Evolutionary conservation across 306 rosid genomes (phyloP), one percentile per base, ranked within the genome.

Genomic region (Glycine soja): DNA sequence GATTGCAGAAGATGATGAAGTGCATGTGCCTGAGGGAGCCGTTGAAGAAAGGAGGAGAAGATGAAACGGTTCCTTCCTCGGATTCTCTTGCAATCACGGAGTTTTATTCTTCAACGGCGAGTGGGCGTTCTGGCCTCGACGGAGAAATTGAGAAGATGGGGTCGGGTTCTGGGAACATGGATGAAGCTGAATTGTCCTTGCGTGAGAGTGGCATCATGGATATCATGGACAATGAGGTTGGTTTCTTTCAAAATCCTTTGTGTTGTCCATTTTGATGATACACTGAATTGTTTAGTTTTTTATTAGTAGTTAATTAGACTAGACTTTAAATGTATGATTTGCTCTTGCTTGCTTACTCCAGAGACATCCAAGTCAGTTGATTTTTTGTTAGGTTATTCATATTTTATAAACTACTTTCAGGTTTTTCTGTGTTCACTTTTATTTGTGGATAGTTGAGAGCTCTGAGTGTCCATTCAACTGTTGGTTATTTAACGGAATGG

Each of bases 171-270:
- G 88, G 94, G 9, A 93, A 89, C 64, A 84, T 95, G 4, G 94
- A 89, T 74, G 96, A 95, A 88, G 97, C 94, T 8, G 98, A 93
- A 79, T 89, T 88, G 45, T 90, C 96, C 7, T 88, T 93, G 78
- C 91, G 93, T 5, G 97, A 91, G 89, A 91, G 88, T 78, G 98
- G 97, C 56, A 73, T 78, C 81, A 86, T 96, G 87, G 94, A 93
- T 78, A 73, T 78, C 81, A 86, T 96, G 86, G 93, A 93, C 80
- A 92, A 90, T 46, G 97, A 96, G 99, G 99, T 95, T 78, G 57
- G 85, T 71, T 75, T 53, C 48, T 24, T 79, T 2, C 7, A 14
- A 82, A 82, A 47, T 53, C 48, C 52, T 36, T 14, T 52, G 11
- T 68, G 56, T 57, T 76, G 42, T 7, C 12, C 30, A 52, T 76